Conservation (phyloP, 2,329 filamentous ascomycete genomes). For the Fusarium denticulatum region DNA sequence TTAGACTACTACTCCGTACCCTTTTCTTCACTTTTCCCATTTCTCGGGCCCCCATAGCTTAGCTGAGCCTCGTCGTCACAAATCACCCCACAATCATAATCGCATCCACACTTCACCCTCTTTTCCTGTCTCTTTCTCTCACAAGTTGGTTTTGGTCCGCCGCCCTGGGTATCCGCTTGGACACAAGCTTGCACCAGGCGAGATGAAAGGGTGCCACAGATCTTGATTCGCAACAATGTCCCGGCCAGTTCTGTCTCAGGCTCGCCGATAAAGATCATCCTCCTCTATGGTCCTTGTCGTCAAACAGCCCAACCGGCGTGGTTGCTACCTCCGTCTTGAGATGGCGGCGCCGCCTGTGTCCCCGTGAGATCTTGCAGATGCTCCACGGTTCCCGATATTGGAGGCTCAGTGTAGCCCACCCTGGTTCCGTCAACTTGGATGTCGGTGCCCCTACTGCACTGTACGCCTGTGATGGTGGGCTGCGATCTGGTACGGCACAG, state of each 20-base stretch:
- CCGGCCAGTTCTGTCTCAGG: conserved; percentile 44
- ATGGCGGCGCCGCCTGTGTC: conserved; percentile 43
- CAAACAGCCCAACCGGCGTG: conserved; percentile 42
- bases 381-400: conserved; percentile 43
- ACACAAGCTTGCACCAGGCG: conserved; percentile 47
- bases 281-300: conserved; percentile 36
- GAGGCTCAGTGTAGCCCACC: conserved; percentile 39
- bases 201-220: conserved; percentile 54
- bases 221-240: conserved; percentile 51
- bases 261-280: conserved; percentile 33
- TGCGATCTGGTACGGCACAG: conserved; percentile 39
- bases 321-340: conserved; percentile 41
- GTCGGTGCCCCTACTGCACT: conserved; percentile 36
- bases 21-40: conserved; percentile 21
- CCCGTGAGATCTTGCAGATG: conserved; percentile 47
- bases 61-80: conserved; percentile 38
- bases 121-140: conserved; percentile 26
- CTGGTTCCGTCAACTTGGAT: conserved; percentile 50
- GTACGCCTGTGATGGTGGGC: conserved; percentile 32
- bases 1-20: background rate
- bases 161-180: conserved; percentile 36
- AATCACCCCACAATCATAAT: conserved; percentile 21
- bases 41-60: conserved; percentile 24
- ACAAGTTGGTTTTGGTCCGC: conserved; percentile 25
- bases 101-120: conserved; percentile 19